Percentiles rank a stretch among this genome's conserved stretches.
phyloP scores from a whole-genome alignment of 495 filamentous ascomycete genomes.

The Hypomontagnella monticulosa region DNA sequence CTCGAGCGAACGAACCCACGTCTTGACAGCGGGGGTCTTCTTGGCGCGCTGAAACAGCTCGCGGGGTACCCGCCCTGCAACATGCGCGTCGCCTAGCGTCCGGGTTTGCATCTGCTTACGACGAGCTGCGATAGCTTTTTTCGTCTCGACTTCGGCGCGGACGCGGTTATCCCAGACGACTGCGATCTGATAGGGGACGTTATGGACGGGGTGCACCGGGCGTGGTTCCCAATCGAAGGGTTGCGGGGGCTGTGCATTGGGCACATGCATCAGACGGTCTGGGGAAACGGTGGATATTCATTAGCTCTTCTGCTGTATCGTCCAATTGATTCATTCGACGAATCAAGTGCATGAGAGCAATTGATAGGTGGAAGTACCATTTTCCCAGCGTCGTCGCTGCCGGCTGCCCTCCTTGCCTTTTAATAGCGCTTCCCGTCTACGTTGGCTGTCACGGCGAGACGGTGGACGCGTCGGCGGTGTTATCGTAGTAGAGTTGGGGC shows the following conservation, averaged over 20 bases:
- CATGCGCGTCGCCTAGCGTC: slow-evolving; percentile 44
- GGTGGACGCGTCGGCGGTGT: slow-evolving; percentile 49
- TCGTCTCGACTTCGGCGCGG: slow-evolving; percentile 57
- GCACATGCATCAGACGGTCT: slow-evolving; percentile 90
- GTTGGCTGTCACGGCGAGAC: slow-evolving; percentile 57
- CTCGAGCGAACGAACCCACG: slow-evolving; percentile 59
- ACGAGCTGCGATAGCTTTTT: slow-evolving; percentile 43
- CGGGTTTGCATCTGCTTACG: slow-evolving; percentile 44
- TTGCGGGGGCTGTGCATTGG: slow-evolving; percentile 82
- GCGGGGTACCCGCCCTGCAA: slow-evolving; percentile 62
- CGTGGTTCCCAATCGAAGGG: slow-evolving; percentile 81
- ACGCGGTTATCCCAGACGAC: slow-evolving; percentile 83
- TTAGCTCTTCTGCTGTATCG: slow-evolving; percentile 24
- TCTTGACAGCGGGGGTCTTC: slow-evolving; percentile 57
- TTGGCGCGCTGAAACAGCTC: slow-evolving; percentile 64
- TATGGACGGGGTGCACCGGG: slow-evolving; percentile 78
- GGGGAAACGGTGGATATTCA: slow-evolving; percentile 18
- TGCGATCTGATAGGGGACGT: slow-evolving; percentile 90
- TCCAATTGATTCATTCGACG: not conserved
- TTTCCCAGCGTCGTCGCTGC: slow-evolving; percentile 91
- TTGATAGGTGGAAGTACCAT: slow-evolving; percentile 66
- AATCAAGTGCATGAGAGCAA: not conserved
- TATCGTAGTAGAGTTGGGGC: slow-evolving; percentile 35
- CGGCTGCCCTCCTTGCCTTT: slow-evolving; percentile 94
- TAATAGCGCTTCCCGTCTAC: slow-evolving; percentile 74